Evolutionary conservation across 345 rosid species (phyloP).

Genomic region (Populus nigra): DNA sequence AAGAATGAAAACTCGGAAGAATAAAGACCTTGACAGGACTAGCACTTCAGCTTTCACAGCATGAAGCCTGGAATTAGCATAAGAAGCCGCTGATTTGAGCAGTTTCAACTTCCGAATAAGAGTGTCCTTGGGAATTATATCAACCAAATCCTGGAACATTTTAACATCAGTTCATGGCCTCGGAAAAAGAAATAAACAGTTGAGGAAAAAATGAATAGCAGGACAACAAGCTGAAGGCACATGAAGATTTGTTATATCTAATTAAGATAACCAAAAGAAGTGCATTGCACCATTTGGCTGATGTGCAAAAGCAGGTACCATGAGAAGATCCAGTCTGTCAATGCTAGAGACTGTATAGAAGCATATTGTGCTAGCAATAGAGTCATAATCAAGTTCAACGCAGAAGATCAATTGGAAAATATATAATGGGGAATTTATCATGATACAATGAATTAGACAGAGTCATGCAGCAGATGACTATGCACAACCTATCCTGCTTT

Average conservation of each 20-base stretch:
- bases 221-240: background rate
- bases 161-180: background rate
- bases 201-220: background rate
- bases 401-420: background rate
- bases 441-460: background rate
- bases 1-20: slow-evolving; percentile 4
- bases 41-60: slow-evolving; percentile 84
- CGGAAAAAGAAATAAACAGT: background rate
- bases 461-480: background rate
- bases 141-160: slow-evolving; percentile 46
- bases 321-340: background rate
- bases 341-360: background rate
- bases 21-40: slow-evolving; percentile 60
- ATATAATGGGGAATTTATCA: background rate
- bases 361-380: background rate
- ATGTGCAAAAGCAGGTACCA: background rate
- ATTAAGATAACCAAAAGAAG: too few relatives aligned
- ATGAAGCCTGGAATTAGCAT: slow-evolving; percentile 76
- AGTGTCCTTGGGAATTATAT: slow-evolving; percentile 60
- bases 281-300: background rate
- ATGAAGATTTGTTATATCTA: background rate
- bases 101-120: slow-evolving; percentile 76
- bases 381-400: background rate
- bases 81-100: slow-evolving; percentile 63
- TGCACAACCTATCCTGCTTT: background rate